Base-by-base conservation (phyloP, 441 rosid genomes). In the Erodium chrysanthum region DNA sequence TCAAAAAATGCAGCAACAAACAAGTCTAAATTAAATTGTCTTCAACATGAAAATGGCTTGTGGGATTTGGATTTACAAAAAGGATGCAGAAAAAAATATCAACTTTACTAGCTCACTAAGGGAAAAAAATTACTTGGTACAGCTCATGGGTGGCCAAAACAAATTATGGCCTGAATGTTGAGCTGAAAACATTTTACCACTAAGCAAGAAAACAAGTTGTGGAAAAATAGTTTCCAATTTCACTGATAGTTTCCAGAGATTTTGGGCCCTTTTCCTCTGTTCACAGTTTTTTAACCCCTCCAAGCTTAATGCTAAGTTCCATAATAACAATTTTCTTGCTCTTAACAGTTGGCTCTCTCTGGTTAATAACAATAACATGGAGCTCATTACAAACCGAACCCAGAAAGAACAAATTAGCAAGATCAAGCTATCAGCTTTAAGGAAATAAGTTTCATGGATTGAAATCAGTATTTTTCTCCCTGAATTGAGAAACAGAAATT, bases 1-100 rank as follows among this genome's bases (percentile, higher is more conserved):
- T 90, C 80, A 78, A 27, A 61, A 29, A 67, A 74, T 12, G 11
- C 59, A 31, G 4, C 35, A 31, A 31, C 35, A 31, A 73, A 65
- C 10, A 70, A 60, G 10, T 42, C 48, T 7, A 10, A 7, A 42
- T n/a, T 42, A 54, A 31, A 3, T 12, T 11, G 27, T 63, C 59
- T 27, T 29, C 14, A 25, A 42, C 15, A 21, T 11, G 8, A 29
- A 37, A 62, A 29, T 48, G 40, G 44, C 60, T 64, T 42, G 25
- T 12, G 35, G 31, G 46, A 21, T 29, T 7, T 7, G 31, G 46
- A 21, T 29, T 7, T 7, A 64, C 0, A 59, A 69, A 31, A 37
- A 65, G 15, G n/a, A 31, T 10, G 35, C 52, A 31, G 10, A 35
- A 25, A 35, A 25, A 15, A 17, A 33, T 5, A 33, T 15, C 37